Conservation (phyloP, 345 rosid genomes). For the Syzygium jambos region DNA sequence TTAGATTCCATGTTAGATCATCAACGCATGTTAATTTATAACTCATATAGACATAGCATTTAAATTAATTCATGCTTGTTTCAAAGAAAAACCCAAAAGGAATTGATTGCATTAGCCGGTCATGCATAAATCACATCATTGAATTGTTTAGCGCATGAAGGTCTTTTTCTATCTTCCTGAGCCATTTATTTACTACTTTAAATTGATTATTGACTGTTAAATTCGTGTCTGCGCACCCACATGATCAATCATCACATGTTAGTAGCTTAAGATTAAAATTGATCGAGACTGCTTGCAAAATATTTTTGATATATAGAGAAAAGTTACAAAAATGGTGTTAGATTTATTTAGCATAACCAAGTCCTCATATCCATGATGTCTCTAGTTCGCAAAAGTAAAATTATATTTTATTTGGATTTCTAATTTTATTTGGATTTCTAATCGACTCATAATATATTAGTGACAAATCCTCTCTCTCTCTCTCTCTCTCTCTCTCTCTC, state of each 20-base stretch:
- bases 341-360: neutral
- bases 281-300: neutral
- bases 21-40: neutral
- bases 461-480: too few relatives aligned
- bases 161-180: neutral
- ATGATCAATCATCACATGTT: neutral
- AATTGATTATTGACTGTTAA: neutral
- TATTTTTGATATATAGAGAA: too few relatives aligned
- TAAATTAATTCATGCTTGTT: neutral
- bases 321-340: too few relatives aligned
- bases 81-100: too few relatives aligned
- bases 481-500: too few relatives aligned
- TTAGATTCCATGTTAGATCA: neutral
- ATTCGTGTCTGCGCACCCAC: neutral
- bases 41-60: neutral
- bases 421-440: too few relatives aligned
- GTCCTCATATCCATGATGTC: neutral
- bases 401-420: too few relatives aligned
- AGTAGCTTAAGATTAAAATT: too few relatives aligned
- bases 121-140: neutral
- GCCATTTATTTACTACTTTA: neutral
- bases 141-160: neutral
- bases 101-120: neutral
- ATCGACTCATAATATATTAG: neutral
- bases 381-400: neutral